These are phyloP conservation scores for Blastobotrys aristatus DNA, from an alignment of 1,139 yeast genomes.

Conservation along the genomic window DNA sequence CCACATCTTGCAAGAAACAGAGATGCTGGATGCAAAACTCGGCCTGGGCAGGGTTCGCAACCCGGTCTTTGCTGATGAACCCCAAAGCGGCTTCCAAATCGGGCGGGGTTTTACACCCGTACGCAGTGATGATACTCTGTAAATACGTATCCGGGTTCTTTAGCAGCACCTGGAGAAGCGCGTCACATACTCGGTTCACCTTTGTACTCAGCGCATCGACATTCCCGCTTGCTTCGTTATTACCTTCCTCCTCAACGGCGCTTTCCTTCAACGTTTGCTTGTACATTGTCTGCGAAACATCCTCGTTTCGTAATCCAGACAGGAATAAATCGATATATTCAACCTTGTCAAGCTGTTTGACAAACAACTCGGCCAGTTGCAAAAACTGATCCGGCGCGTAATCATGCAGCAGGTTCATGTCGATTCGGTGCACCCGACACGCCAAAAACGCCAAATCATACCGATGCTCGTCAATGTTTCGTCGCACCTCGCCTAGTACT, in stretches of 20 bases:
- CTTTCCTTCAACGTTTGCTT: constrained; percentile 51
- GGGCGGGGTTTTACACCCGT: constrained; percentile 88
- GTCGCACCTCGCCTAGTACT: constrained; percentile 80
- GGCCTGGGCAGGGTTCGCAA: constrained; percentile 35
- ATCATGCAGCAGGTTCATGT: constrained; percentile 84
- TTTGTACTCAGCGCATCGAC: constrained; percentile 38
- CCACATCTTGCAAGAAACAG: constrained; percentile 88
- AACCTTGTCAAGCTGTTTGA: constrained; percentile 62
- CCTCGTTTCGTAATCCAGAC: constrained; percentile 81
- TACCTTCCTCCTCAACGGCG: constrained; percentile 26
- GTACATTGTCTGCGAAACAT: constrained; percentile 79
- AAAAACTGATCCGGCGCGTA: constrained; percentile 69
- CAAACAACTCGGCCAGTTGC: constrained; percentile 59
- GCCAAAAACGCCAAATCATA: constrained; percentile 70
- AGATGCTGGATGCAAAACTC: constrained; percentile 66
- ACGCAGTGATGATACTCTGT: constrained; percentile 83
- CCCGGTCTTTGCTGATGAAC: constrained; percentile 47
- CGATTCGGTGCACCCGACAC: constrained; percentile 89
- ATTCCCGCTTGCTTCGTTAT: neutral
- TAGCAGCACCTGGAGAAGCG: constrained; percentile 52
- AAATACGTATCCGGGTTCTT: constrained; percentile 47
- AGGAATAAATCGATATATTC: constrained; percentile 83
- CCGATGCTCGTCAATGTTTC: constrained; percentile 50
- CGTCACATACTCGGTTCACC: constrained; percentile 72
- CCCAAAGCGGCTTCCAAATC: constrained; percentile 68